phyloP scores from a whole-genome alignment of 129 eudicot species.

The Sambucus nigra region DNA sequence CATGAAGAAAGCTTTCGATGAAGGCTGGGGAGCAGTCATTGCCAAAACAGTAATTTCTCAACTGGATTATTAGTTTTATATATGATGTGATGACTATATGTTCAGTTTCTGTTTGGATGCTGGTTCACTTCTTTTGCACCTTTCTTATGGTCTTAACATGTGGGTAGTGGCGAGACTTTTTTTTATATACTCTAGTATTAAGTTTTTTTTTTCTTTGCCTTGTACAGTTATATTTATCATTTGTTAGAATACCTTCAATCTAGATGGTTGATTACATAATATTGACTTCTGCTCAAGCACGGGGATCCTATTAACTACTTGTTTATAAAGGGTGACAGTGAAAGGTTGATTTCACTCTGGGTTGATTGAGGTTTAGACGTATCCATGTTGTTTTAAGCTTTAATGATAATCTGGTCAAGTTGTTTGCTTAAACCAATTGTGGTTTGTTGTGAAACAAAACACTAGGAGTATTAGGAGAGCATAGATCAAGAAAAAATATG shows the following conservation, averaged over 20 bases:
- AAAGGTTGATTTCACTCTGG: neutral
- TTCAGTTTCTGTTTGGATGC: neutral
- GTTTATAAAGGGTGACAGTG: neutral
- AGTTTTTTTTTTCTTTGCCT: too few relatives aligned
- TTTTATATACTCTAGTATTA: too few relatives aligned
- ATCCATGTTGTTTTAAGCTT: neutral
- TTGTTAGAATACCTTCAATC: neutral
- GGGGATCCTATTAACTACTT: neutral
- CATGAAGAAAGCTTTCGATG: conserved; percentile 95
- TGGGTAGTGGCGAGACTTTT: too few relatives aligned
- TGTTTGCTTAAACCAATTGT: too few relatives aligned
- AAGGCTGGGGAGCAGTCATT: conserved; percentile 99
- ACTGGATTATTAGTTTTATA: neutral
- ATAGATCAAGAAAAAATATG: too few relatives aligned
- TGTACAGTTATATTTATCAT: too few relatives aligned
- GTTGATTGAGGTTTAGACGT: neutral
- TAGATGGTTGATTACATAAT: neutral
- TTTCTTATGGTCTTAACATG: neutral
- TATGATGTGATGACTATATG: too few relatives aligned
- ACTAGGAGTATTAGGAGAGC: too few relatives aligned
- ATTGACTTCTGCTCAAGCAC: neutral
- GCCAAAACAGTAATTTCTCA: conserved; percentile 70
- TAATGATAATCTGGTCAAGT: neutral
- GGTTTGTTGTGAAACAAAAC: too few relatives aligned
- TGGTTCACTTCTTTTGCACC: neutral